These are phyloP conservation scores for Hirsutella rhossiliensis DNA, from an alignment of 2,329 filamentous ascomycete species.

Conservation along the genomic window DNA sequence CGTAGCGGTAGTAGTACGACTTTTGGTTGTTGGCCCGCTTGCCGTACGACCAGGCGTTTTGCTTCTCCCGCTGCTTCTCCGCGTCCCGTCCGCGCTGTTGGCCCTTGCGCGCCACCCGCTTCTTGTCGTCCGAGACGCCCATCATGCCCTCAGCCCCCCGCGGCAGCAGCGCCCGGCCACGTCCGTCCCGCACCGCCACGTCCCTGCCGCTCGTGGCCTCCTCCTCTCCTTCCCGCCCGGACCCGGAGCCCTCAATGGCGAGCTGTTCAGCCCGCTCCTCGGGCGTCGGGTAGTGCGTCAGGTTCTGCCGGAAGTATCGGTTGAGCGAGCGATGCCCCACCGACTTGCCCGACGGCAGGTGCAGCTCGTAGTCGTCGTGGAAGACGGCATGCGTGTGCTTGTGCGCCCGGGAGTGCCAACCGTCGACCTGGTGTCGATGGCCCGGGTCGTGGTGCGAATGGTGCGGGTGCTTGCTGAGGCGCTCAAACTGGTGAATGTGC, in stretches of 20 bases:
- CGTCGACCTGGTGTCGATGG: conserved; percentile 61
- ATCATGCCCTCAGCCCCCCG: conserved; percentile 68
- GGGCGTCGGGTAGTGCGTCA: conserved; percentile 68
- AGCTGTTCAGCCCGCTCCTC: conserved; percentile 63
- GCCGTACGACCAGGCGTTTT: conserved; percentile 59
- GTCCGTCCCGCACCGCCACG: conserved; percentile 13
- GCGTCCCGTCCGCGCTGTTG: conserved; percentile 60
- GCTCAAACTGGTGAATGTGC: conserved; percentile 58
- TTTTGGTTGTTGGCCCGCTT: conserved; percentile 65
- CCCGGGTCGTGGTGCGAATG: conserved; percentile 61
- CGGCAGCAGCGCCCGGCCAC: conserved; percentile 45
- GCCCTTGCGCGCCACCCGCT: conserved; percentile 49
- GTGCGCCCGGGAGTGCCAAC: conserved; percentile 75
- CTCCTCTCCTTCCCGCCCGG: conserved; percentile 20
- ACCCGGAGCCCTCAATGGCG: conserved; percentile 38
- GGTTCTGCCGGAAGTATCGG: conserved; percentile 85
- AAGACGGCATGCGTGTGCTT: conserved; percentile 65
- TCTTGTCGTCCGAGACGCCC: conserved; percentile 66
- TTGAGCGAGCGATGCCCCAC: conserved; percentile 83
- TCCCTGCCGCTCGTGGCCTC: conserved; percentile 14
- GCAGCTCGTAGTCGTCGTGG: conserved; percentile 85
- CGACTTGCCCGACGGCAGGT: conserved; percentile 78
- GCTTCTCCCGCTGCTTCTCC: conserved; percentile 48
- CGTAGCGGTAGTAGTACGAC: conserved; percentile 41
- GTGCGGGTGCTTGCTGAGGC: conserved; percentile 60